A percentile compares a stretch with the other conserved stretches of the same genome.
Conservation (phyloP, 768 basidiomycete genomes). For the Hortiboletus flavorubellus region DNA sequence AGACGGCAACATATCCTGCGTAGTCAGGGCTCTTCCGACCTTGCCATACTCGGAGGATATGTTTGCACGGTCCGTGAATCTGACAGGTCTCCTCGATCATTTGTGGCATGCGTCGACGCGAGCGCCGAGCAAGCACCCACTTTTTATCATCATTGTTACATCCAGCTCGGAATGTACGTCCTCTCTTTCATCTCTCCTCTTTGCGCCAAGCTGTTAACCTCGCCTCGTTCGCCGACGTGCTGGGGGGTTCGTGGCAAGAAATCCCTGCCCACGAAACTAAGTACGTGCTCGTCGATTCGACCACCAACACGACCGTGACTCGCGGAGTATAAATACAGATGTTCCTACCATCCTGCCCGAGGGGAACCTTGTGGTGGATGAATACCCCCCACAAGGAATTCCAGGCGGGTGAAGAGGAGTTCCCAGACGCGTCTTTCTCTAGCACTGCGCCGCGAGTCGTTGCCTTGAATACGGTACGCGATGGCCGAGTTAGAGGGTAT, state of each 20-base stretch:
- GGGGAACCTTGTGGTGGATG: conserved; percentile 58
- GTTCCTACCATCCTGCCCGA: conserved; percentile 76
- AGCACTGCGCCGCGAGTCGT: conserved; percentile 32
- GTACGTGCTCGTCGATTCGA: conserved; percentile 39
- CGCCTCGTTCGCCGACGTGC: conserved; percentile 82
- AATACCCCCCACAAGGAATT: conserved; percentile 66
- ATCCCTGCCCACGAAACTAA: conserved; percentile 92
- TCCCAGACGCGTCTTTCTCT: conserved; percentile 50
- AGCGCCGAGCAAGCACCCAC: no score
- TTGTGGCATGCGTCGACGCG: no score
- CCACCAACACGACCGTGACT: not conserved
- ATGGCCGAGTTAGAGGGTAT: conserved; percentile 78
- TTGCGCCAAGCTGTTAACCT: conserved; percentile 34
- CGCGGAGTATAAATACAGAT: conserved; percentile 44
- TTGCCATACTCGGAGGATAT: no score
- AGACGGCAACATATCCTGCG: no score
- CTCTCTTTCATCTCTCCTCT: no score
- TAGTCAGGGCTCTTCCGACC: no score
- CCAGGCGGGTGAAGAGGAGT: conserved; percentile 62
- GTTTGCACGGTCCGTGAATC: no score
- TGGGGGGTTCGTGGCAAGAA: conserved; percentile 88
- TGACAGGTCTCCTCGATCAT: no score
- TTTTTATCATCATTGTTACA: no score
- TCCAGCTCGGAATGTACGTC: no score
- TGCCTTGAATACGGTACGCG: conserved; percentile 72